A percentile compares a stretch with the other conserved stretches of the same genome.
These are phyloP conservation scores for Penicillium crustosum DNA, from an alignment of 2,329 filamentous ascomycete species.

Conservation along the genomic window DNA sequence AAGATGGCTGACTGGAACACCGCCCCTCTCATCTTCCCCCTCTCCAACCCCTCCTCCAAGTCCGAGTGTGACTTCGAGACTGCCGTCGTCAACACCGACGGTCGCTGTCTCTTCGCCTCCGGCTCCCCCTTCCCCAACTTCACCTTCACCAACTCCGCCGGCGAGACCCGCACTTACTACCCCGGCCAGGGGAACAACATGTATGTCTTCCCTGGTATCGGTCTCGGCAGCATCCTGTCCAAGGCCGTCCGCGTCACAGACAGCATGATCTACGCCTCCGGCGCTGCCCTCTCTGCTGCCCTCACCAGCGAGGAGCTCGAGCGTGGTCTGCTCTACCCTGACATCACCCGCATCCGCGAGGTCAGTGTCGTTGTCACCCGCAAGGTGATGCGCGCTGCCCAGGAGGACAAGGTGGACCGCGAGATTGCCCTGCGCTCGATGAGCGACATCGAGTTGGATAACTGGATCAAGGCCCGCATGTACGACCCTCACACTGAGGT, in stretches of 20 bases:
- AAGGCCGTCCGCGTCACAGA: constrained; percentile 86
- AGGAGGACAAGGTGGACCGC: constrained; percentile 70
- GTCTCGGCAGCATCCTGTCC: constrained; percentile 86
- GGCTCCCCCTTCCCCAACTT: constrained; percentile 85
- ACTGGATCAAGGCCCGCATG: constrained; percentile 51
- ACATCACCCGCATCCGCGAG: constrained; percentile 86
- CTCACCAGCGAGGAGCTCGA: constrained; percentile 79
- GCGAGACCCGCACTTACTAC: constrained; percentile 65
- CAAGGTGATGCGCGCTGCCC: constrained; percentile 89
- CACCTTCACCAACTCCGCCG: constrained; percentile 60
- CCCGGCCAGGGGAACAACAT: constrained; percentile 78
- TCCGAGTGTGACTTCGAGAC: constrained; percentile 97
- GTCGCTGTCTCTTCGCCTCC: constrained; percentile 88
- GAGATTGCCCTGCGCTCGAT: constrained; percentile 46
- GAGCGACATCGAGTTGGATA: constrained; percentile 45
- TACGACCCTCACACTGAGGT: constrained; percentile 52
- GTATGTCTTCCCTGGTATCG: constrained; percentile 96
- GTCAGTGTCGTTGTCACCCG: constrained; percentile 83
- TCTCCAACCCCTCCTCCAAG: constrained; percentile 94
- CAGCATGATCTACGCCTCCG: constrained; percentile 95
- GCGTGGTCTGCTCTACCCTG: constrained; percentile 84
- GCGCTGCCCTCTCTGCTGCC: constrained; percentile 73
- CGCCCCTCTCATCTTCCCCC: constrained; percentile 87
- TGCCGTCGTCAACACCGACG: constrained; percentile 86
- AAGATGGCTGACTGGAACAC: constrained; percentile 64